These are phyloP conservation scores for Parascedosporium putredinis DNA, from an alignment of 2,329 filamentous ascomycete genomes.

Conservation along the genomic window DNA sequence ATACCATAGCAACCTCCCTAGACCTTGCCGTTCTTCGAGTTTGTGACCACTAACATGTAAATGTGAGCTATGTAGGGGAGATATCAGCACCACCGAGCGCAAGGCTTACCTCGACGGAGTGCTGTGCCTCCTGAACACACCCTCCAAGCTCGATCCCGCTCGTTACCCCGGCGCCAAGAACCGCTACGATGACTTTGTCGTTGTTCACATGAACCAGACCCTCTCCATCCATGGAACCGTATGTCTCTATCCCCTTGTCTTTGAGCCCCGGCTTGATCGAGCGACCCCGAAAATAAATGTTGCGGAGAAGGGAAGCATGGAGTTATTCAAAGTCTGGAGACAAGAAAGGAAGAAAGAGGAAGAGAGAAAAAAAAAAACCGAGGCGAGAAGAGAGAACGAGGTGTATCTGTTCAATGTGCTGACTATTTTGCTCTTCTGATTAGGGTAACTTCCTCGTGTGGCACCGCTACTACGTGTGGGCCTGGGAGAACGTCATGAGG, in stretches of 20 bases:
- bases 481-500: conserved; percentile 27
- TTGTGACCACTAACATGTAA: not conserved
- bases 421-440: not conserved
- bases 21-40: no score
- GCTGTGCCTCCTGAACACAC: conserved; percentile 15
- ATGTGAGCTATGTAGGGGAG: conserved; percentile 5
- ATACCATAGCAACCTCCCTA: no score
- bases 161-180: conserved; percentile 17
- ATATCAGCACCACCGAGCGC: conserved; percentile 10
- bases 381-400: no score
- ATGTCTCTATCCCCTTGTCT: conserved; percentile 6
- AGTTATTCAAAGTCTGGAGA: no score
- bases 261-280: no score
- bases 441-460: conserved; percentile 29
- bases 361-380: no score
- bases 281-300: no score
- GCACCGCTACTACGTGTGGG: conserved; percentile 30
- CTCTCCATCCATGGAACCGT: conserved; percentile 17
- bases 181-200: conserved; percentile 22
- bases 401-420: no score
- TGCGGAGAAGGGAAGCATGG: no score
- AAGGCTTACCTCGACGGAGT: conserved; percentile 18
- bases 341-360: no score
- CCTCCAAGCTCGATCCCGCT: conserved; percentile 15
- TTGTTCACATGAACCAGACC: conserved; percentile 20